A percentile compares a stretch with the other conserved stretches of the same genome.
Evolutionary conservation across 139 green algal species (phyloP).

Genomic region (Tetradesmus lagerheimii): DNA sequence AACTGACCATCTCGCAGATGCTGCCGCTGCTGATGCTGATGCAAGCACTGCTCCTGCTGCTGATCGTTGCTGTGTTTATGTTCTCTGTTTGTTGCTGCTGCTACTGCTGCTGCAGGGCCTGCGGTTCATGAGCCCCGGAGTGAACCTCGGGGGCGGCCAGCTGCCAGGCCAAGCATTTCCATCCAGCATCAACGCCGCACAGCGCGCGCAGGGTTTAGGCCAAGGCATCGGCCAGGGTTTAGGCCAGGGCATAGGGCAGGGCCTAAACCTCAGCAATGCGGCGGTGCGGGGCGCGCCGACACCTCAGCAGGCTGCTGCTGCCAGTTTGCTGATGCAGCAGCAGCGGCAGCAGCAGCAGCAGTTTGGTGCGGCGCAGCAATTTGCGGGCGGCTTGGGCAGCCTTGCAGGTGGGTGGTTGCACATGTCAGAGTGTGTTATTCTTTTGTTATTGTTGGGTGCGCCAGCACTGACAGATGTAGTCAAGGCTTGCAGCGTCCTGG

Average conservation of each 20-base stretch:
- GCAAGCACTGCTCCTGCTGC: neutral
- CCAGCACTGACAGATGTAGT: too few relatives aligned
- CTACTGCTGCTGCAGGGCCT: constrained; percentile 13
- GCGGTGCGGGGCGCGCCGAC: constrained; percentile 4
- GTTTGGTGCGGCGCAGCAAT: constrained; percentile 34
- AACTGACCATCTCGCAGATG: neutral
- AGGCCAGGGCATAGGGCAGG: constrained; percentile 17
- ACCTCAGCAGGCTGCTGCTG: constrained; percentile 10
- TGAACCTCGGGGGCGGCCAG: constrained; percentile 10
- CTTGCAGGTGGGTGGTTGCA: neutral
- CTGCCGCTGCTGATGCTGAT: neutral
- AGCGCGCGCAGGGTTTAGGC: constrained; percentile 32
- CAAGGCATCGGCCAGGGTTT: constrained; percentile 38
- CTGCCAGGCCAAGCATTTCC: constrained; percentile 20
- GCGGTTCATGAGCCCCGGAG: constrained; percentile 33
- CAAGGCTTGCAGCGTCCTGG: too few relatives aligned
- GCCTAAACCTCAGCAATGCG: constrained; percentile 11
- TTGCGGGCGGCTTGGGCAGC: constrained; percentile 23
- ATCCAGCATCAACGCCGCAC: constrained; percentile 16
- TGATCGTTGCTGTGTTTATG: too few relatives aligned
- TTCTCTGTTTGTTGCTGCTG: too few relatives aligned
- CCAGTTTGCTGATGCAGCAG: constrained; percentile 34
- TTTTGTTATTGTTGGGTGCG: too few relatives aligned
- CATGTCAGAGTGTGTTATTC: too few relatives aligned
- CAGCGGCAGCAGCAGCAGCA: constrained; percentile 41